Evolutionary conservation across 805 yeast species (phyloP).

Genomic region (Nakazawaea peltata): DNA sequence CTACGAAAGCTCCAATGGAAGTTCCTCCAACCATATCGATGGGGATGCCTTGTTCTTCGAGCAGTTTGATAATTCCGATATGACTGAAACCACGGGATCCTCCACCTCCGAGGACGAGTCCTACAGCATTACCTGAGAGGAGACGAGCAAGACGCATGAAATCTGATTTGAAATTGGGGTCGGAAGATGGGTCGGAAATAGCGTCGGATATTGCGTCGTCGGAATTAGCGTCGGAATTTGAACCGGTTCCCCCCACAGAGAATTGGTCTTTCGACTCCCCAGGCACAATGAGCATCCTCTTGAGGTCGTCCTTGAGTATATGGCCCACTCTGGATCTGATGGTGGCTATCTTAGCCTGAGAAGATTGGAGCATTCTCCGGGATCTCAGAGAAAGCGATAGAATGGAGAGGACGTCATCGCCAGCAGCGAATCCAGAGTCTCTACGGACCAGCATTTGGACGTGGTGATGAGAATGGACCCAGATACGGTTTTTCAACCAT

Average conservation of each 20-base stretch:
- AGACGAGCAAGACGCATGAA: constrained; percentile 85
- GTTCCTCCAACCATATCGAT: constrained; percentile 94
- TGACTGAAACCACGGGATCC: constrained; percentile 95
- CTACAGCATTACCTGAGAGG: constrained; percentile 88
- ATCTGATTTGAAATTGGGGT: constrained; percentile 64
- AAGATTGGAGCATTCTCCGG: constrained; percentile 6
- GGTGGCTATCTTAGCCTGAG: constrained; percentile 10
- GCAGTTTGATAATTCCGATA: constrained; percentile 81
- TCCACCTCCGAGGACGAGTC: constrained; percentile 94
- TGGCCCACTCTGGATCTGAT: constrained; percentile 9
- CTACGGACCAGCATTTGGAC: constrained; percentile 51
- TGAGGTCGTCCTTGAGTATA: constrained; percentile 19
- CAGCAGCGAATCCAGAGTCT: too few relatives aligned
- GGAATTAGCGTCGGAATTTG: too few relatives aligned
- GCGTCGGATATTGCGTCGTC: too few relatives aligned
- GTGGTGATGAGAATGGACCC: constrained; percentile 95
- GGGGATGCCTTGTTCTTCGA: constrained; percentile 90
- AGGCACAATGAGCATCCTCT: constrained; percentile 9
- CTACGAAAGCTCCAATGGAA: constrained; percentile 91
- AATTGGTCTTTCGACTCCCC: not conserved
- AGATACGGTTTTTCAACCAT: constrained; percentile 79
- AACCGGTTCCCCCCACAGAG: too few relatives aligned
- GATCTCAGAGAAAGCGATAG: constrained; percentile 3
- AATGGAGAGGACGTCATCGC: constrained; percentile 4
- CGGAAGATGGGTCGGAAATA: too few relatives aligned